Conservation (phyloP, 1,284 basidiomycete species). For the Neonothopanus nambi region DNA sequence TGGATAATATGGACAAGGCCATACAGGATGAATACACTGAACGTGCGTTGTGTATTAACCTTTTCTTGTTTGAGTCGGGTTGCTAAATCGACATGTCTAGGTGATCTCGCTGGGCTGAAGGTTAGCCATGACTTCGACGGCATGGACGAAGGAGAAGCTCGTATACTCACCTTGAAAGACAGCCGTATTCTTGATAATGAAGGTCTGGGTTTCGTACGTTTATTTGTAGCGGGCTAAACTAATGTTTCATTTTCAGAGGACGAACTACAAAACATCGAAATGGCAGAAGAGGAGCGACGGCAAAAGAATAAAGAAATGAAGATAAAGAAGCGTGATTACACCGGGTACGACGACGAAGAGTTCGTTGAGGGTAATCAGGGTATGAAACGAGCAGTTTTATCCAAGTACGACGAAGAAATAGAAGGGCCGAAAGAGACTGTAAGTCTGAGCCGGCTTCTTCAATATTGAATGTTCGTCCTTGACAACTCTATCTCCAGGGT, state of each 20-base stretch:
- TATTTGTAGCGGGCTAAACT: slow-evolving; percentile 7
- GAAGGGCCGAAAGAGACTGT: slow-evolving; percentile 70
- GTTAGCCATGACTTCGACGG: slow-evolving; percentile 94
- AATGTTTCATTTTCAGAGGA: slow-evolving; percentile 66
- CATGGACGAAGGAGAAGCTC: slow-evolving; percentile 90
- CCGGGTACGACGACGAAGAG: slow-evolving; percentile 96
- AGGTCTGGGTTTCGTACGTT: slow-evolving; percentile 49
- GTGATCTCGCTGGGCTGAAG: slow-evolving; percentile 91
- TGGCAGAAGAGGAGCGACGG: slow-evolving; percentile 83
- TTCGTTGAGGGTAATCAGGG: slow-evolving; percentile 75
- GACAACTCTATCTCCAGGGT: slow-evolving; percentile 46
- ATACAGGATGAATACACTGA: slow-evolving; percentile 78
- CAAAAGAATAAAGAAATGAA: slow-evolving; percentile 84
- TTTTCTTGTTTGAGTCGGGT: neutral
- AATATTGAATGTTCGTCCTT: slow-evolving; percentile 9
- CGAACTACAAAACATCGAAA: slow-evolving; percentile 92
- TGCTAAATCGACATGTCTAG: slow-evolving; percentile 35
- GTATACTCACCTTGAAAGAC: slow-evolving; percentile 96
- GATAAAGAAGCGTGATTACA: slow-evolving; percentile 89
- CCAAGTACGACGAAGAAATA: slow-evolving; percentile 94
- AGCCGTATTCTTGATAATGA: slow-evolving; percentile 91
- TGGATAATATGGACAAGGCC: slow-evolving; percentile 79
- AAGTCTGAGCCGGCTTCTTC: slow-evolving; percentile 24
- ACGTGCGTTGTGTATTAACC: slow-evolving; percentile 45
- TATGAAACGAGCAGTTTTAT: slow-evolving; percentile 80